phyloP scores from a whole-genome alignment of 106 monocot genomes.

The Dioscorea dumetorum region DNA sequence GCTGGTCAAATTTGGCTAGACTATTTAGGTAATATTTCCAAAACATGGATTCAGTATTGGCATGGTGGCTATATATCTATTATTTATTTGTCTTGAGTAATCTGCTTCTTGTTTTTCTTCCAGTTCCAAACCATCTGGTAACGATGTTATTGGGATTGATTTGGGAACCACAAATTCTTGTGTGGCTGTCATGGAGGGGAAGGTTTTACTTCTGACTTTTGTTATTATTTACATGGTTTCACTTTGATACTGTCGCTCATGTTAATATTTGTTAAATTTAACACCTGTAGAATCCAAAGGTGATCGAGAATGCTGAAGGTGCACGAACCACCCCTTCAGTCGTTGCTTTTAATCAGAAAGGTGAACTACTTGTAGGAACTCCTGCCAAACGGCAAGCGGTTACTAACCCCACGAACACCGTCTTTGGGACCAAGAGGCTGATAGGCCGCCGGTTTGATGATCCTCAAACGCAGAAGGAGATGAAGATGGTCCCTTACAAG shows the following conservation, averaged over 20 bases:
- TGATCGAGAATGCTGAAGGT: slow-evolving; percentile 54
- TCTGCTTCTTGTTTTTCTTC: background rate
- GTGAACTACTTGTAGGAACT: slow-evolving; percentile 46
- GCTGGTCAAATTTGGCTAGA: slow-evolving; percentile 18
- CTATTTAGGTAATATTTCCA: slow-evolving; percentile 21
- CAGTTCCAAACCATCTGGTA: slow-evolving; percentile 47
- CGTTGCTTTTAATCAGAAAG: slow-evolving; percentile 52
- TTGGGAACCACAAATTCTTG: slow-evolving; percentile 50
- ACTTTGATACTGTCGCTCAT: background rate
- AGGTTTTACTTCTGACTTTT: slow-evolving; percentile 16
- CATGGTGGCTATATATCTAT: background rate
- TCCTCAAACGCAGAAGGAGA: slow-evolving; percentile 53
- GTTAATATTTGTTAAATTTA: background rate
- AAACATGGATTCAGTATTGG: background rate
- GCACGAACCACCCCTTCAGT: slow-evolving; percentile 56
- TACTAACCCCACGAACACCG: slow-evolving; percentile 45
- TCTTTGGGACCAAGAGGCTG: slow-evolving; percentile 53
- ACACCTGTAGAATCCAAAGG: slow-evolving; percentile 34
- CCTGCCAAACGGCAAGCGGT: slow-evolving; percentile 57
- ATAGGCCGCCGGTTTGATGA: slow-evolving; percentile 52
- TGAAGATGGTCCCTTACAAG: slow-evolving; percentile 68
- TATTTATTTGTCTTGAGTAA: background rate
- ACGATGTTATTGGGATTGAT: slow-evolving; percentile 59
- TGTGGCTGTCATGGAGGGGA: slow-evolving; percentile 54
- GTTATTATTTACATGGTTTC: background rate